A percentile compares a stretch with the other conserved stretches of the same genome.
These are phyloP conservation scores for Graphilbum ipis-grandicollis DNA, from an alignment of 2,329 filamentous ascomycete genomes.

Conservation along the genomic window DNA sequence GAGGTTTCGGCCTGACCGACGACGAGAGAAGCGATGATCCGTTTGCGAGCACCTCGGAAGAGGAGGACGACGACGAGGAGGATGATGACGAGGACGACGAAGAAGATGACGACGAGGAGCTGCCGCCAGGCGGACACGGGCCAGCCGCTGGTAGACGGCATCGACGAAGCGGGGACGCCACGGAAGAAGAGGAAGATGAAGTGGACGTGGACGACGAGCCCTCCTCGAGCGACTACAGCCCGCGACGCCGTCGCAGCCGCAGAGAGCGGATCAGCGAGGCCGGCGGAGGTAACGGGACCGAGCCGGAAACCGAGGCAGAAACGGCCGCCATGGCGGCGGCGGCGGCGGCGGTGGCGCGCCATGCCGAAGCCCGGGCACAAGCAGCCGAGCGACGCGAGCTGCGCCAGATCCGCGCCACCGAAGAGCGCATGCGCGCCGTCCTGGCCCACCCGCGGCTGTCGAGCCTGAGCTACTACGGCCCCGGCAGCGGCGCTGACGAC, in stretches of 20 bases:
- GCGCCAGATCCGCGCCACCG: constrained; percentile 34
- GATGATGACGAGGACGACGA: constrained; percentile 13
- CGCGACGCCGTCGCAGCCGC: constrained; percentile 11
- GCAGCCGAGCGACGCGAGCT: constrained; percentile 23
- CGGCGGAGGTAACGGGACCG: too few relatives aligned
- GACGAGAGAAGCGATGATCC: constrained; percentile 18
- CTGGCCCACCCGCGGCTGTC: constrained; percentile 27
- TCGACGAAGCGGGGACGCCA: neutral
- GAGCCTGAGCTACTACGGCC: constrained; percentile 5
- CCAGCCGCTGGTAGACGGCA: neutral
- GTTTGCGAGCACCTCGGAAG: constrained; percentile 12
- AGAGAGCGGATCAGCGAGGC: constrained; percentile 14
- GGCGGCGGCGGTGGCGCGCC: neutral
- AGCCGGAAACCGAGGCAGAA: neutral
- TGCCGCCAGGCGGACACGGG: neutral
- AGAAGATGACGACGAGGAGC: neutral
- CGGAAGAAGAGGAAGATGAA: neutral
- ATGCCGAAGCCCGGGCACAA: constrained; percentile 18
- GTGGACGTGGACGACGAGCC: constrained; percentile 11
- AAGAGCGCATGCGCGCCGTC: constrained; percentile 45
- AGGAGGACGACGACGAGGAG: constrained; percentile 20
- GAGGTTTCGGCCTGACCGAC: constrained; percentile 32
- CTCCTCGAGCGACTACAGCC: constrained; percentile 23
- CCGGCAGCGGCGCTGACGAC: constrained; percentile 33
- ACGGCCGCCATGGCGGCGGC: neutral